Conservation (phyloP, 2,329 filamentous ascomycete species). For the Cadophora gregata region DNA sequence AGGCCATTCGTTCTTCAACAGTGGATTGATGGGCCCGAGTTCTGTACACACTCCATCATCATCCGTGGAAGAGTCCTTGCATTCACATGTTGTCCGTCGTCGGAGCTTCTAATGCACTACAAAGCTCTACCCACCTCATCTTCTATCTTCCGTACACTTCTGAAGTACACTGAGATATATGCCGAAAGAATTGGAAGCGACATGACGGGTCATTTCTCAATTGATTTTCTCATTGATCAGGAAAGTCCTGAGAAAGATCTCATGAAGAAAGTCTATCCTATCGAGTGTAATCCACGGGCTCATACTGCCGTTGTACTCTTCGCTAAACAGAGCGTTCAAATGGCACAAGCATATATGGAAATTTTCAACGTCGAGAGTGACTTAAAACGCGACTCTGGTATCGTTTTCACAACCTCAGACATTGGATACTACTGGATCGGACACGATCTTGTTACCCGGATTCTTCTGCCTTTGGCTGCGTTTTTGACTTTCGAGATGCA, state of each 20-base stretch:
- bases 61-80: slow-evolving; percentile 67
- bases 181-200: slow-evolving; percentile 53
- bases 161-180: slow-evolving; percentile 66
- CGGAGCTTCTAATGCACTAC: slow-evolving; percentile 71
- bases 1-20: slow-evolving; percentile 72
- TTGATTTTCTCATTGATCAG: slow-evolving; percentile 70
- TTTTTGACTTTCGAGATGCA: slow-evolving; percentile 38
- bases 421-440: slow-evolving; percentile 66
- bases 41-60: slow-evolving; percentile 73
- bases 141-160: slow-evolving; percentile 62
- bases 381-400: neutral
- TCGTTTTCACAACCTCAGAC: slow-evolving; percentile 38
- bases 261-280: slow-evolving; percentile 60
- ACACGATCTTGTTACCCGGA: slow-evolving; percentile 63
- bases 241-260: slow-evolving; percentile 36
- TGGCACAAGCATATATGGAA: slow-evolving; percentile 57
- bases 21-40: slow-evolving; percentile 67
- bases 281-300: slow-evolving; percentile 73
- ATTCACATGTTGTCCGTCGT: slow-evolving; percentile 70
- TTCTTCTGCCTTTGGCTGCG: slow-evolving; percentile 54
- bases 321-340: slow-evolving; percentile 48
- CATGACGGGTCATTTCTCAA: slow-evolving; percentile 75
- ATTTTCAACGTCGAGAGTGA: slow-evolving; percentile 44
- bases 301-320: slow-evolving; percentile 73
- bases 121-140: slow-evolving; percentile 60